Base-by-base conservation (phyloP, 768 basidiomycete genomes). In the Mycena belliarum region DNA sequence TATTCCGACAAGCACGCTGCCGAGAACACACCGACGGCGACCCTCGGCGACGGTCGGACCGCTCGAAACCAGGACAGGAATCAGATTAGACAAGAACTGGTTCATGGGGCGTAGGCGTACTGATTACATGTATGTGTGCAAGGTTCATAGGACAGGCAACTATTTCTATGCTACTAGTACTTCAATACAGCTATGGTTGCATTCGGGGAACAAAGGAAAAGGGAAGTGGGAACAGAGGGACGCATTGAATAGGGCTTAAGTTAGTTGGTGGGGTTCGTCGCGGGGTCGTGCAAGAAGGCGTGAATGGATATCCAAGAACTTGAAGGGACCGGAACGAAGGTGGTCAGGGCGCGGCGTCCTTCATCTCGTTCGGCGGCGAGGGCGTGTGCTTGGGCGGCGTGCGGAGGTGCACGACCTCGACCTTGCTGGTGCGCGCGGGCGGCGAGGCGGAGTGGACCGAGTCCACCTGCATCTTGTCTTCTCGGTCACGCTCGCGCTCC, bases 401-500 rank as follows among this genome's bases (percentile, higher is more conserved):
- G 50, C 82, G 76, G 40, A 80, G 69, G 59, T 81, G 77, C 66
- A 81, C 78, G 50, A 80, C 76, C 33, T 84, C 82, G 41, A 81
- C 68, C 70, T 86, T 86, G n/a, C n/a, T n/a, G 38, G 75, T 70
- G 59, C 83, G 79, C 52, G 82, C 75, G 16, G 82, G 75, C 7
- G 83, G 78, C 7, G 85, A 80, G 6, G 69, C 65, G 14, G 85
- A 82, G 26, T 78, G 76, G 24, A 76, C 76, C n/a, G 73, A 72
- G 65, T 83, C 82, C 8, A 81, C 77, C 63, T 79, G 79, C 82
- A 82, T 82, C 65, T 81, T 78, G 42, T 84, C 83, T 56, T 82
- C 78, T 7, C 78, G 69, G 44, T 78, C 79, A 37, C 71, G 69
- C 47, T 76, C 75, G 15, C 65, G 65, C n/a, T 71, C 67, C 3